These are phyloP conservation scores for Lepiota subincarnata DNA, from an alignment of 768 basidiomycete species.

Conservation along the genomic window DNA sequence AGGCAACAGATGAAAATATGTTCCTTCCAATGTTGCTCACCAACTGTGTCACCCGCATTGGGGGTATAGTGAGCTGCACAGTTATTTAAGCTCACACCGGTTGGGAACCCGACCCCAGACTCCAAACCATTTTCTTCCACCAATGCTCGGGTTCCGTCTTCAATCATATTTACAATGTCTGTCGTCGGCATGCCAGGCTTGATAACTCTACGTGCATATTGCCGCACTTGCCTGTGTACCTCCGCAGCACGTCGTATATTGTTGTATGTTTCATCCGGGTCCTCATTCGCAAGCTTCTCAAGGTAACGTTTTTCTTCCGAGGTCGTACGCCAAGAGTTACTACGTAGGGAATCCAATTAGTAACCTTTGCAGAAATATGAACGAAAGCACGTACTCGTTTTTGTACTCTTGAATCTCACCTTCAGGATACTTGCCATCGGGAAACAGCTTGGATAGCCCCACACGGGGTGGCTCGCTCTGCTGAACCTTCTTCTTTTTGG, in stretches of 20 bases:
- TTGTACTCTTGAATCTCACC: conserved; percentile 91
- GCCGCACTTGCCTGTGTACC: conserved; percentile 89
- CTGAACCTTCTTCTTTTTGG: conserved; percentile 76
- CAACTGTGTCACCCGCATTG: conserved; percentile 83
- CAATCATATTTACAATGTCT: conserved; percentile 90
- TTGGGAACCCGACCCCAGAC: conserved; percentile 92
- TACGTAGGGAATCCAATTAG: conserved; percentile 25
- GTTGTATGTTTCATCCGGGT: conserved; percentile 83
- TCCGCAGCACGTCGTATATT: conserved; percentile 91
- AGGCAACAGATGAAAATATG: not conserved
- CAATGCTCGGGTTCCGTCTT: conserved; percentile 84
- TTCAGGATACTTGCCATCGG: conserved; percentile 82
- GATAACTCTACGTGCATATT: conserved; percentile 76
- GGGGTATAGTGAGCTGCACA: conserved; percentile 97
- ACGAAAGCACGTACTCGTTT: conserved; percentile 65
- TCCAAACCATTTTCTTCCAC: conserved; percentile 89
- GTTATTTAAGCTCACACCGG: conserved; percentile 89
- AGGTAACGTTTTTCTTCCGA: conserved; percentile 85
- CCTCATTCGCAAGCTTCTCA: conserved; percentile 75
- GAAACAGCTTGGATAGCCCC: conserved; percentile 85
- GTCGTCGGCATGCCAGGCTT: conserved; percentile 93
- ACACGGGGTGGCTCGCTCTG: conserved; percentile 93
- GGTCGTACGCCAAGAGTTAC: conserved; percentile 84
- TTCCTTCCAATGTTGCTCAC: conserved; percentile 38
- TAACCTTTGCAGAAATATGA: not conserved